Base-by-base conservation (phyloP, 305 asterid genomes). In the Solanum hybrid region DNA sequence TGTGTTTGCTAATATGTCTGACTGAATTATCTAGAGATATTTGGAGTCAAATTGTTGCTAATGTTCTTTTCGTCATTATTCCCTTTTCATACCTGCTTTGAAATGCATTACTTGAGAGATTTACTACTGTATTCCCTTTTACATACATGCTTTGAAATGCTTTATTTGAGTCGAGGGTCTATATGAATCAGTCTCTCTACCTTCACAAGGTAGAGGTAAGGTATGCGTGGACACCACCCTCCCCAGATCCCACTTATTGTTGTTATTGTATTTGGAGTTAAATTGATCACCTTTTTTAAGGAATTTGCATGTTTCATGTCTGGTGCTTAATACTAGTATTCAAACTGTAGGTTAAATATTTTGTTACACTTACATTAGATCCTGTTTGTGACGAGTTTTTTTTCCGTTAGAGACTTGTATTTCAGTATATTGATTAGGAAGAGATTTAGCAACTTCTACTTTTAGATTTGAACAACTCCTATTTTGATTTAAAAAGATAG, bases 101-200 rank as follows among this genome's bases (percentile, higher is more conserved):
- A 72, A 72, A 72, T 72, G 35, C 36, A 13, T 13, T 72, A 72
- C 9, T 72, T 72, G 78, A 27, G 35, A 56, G 24, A 56, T 56
- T 27, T 27, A 26, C 20, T 72, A 12, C 22, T 72, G 78, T 27
- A 3, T 12, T 71, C 34, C 5, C 3, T 29, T 0, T 66, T 66
- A 10, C 22, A 13, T 5, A 26, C 35, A 0, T 71, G 17, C 78
- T 71, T 27, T 71, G 78, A 72, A 72, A 72, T 72, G 20, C 78
- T 72, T 12, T 72, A 72, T 5, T 72, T 27, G 22, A 72, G 5
- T 12, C 4, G 4, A 27, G 5, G 10, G 5, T 13, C 10, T 27
- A 1, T 3, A 0, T 0, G 5, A 1, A 72, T 1, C 20, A 27
- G 0, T 3, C 35, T 12, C 5, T 27, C 20, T 27, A 27, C 35